A percentile compares a stretch with the other conserved stretches of the same genome.
These are phyloP conservation scores for Herpotrichia juniperi DNA, from an alignment of 2,329 filamentous ascomycete genomes.

Conservation along the genomic window DNA sequence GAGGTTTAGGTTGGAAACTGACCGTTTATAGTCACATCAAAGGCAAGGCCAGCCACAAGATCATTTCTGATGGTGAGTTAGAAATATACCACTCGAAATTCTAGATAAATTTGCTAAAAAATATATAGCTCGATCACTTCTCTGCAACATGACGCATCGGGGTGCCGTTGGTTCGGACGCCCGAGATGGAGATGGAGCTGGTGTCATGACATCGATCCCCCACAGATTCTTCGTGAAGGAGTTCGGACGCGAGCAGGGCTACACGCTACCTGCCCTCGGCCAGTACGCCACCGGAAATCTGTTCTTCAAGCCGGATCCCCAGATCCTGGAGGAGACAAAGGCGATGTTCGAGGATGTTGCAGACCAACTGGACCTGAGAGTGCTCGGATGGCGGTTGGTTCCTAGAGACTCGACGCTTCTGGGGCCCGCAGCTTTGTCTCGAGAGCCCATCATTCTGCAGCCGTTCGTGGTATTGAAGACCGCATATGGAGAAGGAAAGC, in stretches of 20 bases:
- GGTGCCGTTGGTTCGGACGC: conserved; percentile 97
- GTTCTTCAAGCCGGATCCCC: conserved; percentile 97
- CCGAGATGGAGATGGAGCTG: conserved; percentile 95
- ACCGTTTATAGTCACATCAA: conserved; percentile 80
- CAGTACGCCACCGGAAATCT: conserved; percentile 98
- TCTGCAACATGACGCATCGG: conserved; percentile 99
- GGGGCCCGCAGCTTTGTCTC: conserved; percentile 88
- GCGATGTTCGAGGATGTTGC: conserved; percentile 93
- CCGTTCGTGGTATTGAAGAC: conserved; percentile 90
- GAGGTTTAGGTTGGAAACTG: conserved; percentile 18
- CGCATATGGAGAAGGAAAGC: conserved; percentile 80
- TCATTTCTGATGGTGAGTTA: conserved; percentile 89
- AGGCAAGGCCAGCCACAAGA: conserved; percentile 96
- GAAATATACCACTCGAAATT: background rate
- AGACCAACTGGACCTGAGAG: conserved; percentile 82
- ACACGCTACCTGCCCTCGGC: conserved; percentile 83
- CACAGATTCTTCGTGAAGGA: conserved; percentile 99
- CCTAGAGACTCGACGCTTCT: conserved; percentile 92
- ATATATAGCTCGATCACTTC: conserved; percentile 77
- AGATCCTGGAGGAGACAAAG: conserved; percentile 88
- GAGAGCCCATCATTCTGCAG: conserved; percentile 94
- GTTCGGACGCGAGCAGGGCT: conserved; percentile 88
- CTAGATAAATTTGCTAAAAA: conserved; percentile 35
- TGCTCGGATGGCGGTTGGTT: conserved; percentile 95
- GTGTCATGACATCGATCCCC: conserved; percentile 99